Percentiles rank a stretch among this genome's conserved stretches.
These are phyloP conservation scores for Ilyonectria mors-panacis DNA, from an alignment of 2,329 filamentous ascomycete genomes.

Conservation along the genomic window DNA sequence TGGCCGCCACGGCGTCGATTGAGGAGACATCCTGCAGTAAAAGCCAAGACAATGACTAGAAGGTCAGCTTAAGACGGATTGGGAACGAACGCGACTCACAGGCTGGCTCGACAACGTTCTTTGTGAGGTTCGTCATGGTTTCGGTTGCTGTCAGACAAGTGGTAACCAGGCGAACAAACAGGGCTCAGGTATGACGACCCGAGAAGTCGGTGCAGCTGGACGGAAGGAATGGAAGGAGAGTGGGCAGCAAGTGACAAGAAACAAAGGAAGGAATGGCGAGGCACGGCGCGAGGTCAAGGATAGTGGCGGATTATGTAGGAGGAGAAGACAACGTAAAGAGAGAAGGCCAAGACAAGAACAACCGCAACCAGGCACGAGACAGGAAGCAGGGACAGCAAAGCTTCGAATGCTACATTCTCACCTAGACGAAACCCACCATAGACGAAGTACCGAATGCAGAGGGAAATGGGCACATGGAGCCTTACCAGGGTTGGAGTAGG, in stretches of 20 bases:
- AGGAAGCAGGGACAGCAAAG: background rate
- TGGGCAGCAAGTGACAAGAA: background rate
- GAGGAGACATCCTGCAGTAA: slow-evolving; percentile 45
- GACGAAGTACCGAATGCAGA: background rate
- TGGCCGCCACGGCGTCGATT: slow-evolving; percentile 37
- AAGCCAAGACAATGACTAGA: slow-evolving; percentile 41
- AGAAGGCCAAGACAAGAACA: background rate
- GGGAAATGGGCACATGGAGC: background rate
- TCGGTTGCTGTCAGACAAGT: background rate
- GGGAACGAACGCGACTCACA: slow-evolving; percentile 20
- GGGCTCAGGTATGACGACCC: too few species aligned
- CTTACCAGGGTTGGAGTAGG: slow-evolving; percentile 4
- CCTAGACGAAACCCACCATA: background rate
- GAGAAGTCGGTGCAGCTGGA: background rate
- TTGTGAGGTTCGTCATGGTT: slow-evolving; percentile 18
- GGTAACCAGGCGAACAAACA: background rate
- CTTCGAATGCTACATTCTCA: background rate
- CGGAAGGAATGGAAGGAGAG: background rate
- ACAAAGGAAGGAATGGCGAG: too few species aligned
- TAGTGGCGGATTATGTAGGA: background rate
- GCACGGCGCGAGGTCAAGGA: background rate
- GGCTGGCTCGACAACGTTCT: slow-evolving; percentile 33
- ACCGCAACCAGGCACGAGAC: background rate
- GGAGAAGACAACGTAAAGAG: background rate
- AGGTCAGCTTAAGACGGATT: background rate